Base-by-base conservation (phyloP, 1,284 basidiomycete species). In the Stygiomarasmius scandens region DNA sequence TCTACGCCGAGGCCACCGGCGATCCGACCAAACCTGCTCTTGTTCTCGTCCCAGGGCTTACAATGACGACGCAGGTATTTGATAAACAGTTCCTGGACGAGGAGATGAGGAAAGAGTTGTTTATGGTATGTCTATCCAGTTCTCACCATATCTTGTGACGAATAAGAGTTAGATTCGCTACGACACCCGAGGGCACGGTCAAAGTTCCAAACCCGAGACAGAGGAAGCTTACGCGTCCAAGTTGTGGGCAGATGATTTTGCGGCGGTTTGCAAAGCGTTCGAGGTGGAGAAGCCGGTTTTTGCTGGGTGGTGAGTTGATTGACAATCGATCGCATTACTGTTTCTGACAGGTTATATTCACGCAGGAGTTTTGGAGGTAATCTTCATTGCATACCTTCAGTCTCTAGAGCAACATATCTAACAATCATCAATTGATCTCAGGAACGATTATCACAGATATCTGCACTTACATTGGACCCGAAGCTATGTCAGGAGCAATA, bases 11-110 rank as follows among this genome's bases (percentile, higher is more conserved):
- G 55, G 76, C 76, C 16, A 58, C 67, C 11, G 77, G 78, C 11
- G 68, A 76, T 60, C 64, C 69, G 9, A 64, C 66, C 23, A 75
- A 75, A 51, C 75, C 73, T 8, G 63, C 72, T 3, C 60, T 79
- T 36, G 69, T 80, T 41, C 75, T 79, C 63, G 70, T 79, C 25
- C 77, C 77, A 61, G 78, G 76, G 6, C 69, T 75, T 55, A 68
- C 70, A 9, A 65, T 74, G 58, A 72, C 69, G 52, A 65, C 69
- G 19, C 63, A 70, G 23, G 73, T 68, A 6, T 79, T 75, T 60
- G 72, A 78, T 58, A 63, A 63, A 43, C 71, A 77, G 54, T 77
- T 78, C 59, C 56, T 59, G 20, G 74, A 49, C 16, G 22, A 23
- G 12, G 45, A 47, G 45, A 22, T 47, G 45, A 47, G 25, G 22